These are phyloP conservation scores for Chamaecrista fasciculata DNA, from an alignment of 306 rosid species.

Conservation along the genomic window DNA sequence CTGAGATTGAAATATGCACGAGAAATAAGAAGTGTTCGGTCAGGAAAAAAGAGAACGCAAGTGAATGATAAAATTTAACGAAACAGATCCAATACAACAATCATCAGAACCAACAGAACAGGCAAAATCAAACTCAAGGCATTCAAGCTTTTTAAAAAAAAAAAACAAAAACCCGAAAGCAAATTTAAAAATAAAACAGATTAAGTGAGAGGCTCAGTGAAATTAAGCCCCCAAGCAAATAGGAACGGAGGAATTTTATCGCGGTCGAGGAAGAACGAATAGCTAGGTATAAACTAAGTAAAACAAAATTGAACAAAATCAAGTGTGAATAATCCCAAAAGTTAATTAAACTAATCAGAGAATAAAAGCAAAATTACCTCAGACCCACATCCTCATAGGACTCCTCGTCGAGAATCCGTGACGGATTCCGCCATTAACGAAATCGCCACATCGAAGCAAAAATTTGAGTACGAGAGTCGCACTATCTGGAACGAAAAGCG, in stretches of 20 bases:
- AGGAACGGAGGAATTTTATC: slow-evolving; percentile 28
- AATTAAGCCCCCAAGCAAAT: slow-evolving; percentile 32
- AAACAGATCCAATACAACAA: slow-evolving; percentile 56
- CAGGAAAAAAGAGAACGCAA: background rate
- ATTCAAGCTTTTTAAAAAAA: too few species aligned
- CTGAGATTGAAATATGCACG: slow-evolving; percentile 10
- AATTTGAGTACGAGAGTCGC: slow-evolving; percentile 32
- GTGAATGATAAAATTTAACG: slow-evolving; percentile 19
- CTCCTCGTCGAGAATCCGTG: slow-evolving; percentile 45
- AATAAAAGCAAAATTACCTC: slow-evolving; percentile 61
- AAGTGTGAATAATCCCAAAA: slow-evolving; percentile 20
- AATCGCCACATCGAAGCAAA: slow-evolving; percentile 35
- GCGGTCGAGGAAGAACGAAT: slow-evolving; percentile 15
- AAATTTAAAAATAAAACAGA: slow-evolving; percentile 10
- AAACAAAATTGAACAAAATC: slow-evolving; percentile 41
- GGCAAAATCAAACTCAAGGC: slow-evolving; percentile 30
- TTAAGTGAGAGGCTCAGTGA: slow-evolving; percentile 32
- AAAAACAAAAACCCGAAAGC: slow-evolving; percentile 18
- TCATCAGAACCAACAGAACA: slow-evolving; percentile 25
- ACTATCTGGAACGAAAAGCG: slow-evolving; percentile 37
- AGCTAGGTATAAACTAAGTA: slow-evolving; percentile 20
- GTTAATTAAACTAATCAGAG: slow-evolving; percentile 36
- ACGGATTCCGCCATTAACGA: slow-evolving; percentile 53
- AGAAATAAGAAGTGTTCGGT: background rate
- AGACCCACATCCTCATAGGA: slow-evolving; percentile 65